Conservation (phyloP, 2,329 filamentous ascomycete genomes). For the Beauveria medogensis region DNA sequence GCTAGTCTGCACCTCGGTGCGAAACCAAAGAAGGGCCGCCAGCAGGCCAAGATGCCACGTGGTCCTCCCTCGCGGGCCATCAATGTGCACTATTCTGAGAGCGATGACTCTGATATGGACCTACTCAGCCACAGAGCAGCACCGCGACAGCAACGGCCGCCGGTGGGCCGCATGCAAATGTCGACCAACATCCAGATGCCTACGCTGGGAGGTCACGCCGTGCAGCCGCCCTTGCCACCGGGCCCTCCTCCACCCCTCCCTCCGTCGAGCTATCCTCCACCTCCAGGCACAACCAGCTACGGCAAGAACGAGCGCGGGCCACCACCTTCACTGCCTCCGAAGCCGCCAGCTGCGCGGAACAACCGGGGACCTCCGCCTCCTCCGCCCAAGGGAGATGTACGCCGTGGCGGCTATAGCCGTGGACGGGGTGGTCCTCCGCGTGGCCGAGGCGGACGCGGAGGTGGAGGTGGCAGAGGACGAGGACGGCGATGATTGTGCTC, state of each 20-base stretch:
- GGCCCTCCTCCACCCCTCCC: slow-evolving; percentile 27
- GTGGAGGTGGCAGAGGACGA: slow-evolving; percentile 15
- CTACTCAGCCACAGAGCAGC: slow-evolving; percentile 29
- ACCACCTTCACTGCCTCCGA: slow-evolving; percentile 12
- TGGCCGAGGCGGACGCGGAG: slow-evolving; percentile 19
- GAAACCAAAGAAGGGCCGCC: slow-evolving; percentile 15
- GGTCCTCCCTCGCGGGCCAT: slow-evolving; percentile 28
- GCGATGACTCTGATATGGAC: slow-evolving; percentile 37
- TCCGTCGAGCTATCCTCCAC: slow-evolving; percentile 18
- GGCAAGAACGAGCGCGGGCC: slow-evolving; percentile 7
- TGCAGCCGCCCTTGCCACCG: slow-evolving; percentile 31
- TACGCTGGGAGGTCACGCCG: slow-evolving; percentile 10
- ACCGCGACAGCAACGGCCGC: slow-evolving; percentile 21
- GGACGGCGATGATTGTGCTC: not conserved
- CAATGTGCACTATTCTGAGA: slow-evolving; percentile 38
- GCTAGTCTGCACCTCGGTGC: slow-evolving; percentile 17
- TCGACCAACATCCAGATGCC: slow-evolving; percentile 34
- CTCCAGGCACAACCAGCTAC: slow-evolving; percentile 17
- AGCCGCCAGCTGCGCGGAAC: slow-evolving; percentile 5
- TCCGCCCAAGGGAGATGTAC: not conserved
- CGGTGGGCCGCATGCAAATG: slow-evolving; percentile 29
- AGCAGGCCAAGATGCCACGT: slow-evolving; percentile 24
- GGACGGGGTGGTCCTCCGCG: slow-evolving; percentile 1
- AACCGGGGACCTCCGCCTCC: slow-evolving; percentile 19
- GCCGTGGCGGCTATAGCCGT: not conserved